phyloP scores from a whole-genome alignment of 148 eudicot genomes.

The Cornus suecica region DNA sequence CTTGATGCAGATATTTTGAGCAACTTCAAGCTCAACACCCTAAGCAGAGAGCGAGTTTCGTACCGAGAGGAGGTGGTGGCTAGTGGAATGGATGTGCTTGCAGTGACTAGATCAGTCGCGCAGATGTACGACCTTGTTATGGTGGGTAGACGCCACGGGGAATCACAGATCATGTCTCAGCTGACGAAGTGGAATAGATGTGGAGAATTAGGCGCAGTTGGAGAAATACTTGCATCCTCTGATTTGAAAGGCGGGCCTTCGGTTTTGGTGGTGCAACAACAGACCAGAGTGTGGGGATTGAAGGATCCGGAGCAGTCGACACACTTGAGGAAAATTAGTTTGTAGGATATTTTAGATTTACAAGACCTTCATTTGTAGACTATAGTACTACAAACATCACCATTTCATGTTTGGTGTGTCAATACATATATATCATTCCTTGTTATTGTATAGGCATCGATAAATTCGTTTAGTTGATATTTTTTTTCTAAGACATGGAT shows the following conservation, averaged over 20 bases:
- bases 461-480: neutral
- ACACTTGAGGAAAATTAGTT: slow-evolving; percentile 29
- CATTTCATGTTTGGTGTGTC: neutral
- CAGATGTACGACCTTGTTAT: slow-evolving; percentile 32
- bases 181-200: slow-evolving; percentile 29
- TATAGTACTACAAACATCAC: neutral
- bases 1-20: slow-evolving; percentile 39
- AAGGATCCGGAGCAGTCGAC: slow-evolving; percentile 51
- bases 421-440: neutral
- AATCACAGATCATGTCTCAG: slow-evolving; percentile 33
- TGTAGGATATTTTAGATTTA: slow-evolving; percentile 14
- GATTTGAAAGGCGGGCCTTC: slow-evolving; percentile 24
- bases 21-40: slow-evolving; percentile 30
- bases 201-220: slow-evolving; percentile 52
- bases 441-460: neutral
- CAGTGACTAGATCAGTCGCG: slow-evolving; percentile 29
- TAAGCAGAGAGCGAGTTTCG: slow-evolving; percentile 22
- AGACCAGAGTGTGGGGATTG: slow-evolving; percentile 42
- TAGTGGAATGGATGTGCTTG: slow-evolving; percentile 23
- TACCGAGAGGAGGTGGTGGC: slow-evolving; percentile 36
- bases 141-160: slow-evolving; percentile 49
- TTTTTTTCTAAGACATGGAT: too few species aligned
- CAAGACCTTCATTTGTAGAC: neutral
- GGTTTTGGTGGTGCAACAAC: slow-evolving; percentile 39
- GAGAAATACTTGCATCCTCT: slow-evolving; percentile 44